Evolutionary conservation across 1,284 basidiomycete species (phyloP).

Genomic region (Golubevia sp.): DNA sequence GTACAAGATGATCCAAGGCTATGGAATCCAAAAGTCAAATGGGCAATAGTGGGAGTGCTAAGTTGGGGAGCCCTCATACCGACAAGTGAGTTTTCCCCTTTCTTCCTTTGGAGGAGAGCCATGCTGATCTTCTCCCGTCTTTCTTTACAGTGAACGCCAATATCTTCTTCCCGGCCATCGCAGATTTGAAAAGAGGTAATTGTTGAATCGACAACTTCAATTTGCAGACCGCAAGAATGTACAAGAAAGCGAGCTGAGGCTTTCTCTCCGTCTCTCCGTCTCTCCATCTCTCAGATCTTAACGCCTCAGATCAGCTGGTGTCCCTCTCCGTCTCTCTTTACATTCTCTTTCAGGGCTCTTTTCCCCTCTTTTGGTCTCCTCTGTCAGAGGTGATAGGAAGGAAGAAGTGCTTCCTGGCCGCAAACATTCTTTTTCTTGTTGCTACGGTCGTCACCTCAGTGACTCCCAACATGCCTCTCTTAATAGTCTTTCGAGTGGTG

Average conservation of each 20-base stretch:
- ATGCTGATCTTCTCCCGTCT: constrained; percentile 9
- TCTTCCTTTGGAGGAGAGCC: too few relatives aligned
- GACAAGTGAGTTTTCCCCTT: too few relatives aligned
- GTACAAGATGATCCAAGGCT: constrained; percentile 20
- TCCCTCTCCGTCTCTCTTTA: constrained; percentile 13
- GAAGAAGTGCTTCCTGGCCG: constrained; percentile 13
- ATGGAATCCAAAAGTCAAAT: constrained; percentile 16
- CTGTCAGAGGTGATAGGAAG: constrained; percentile 20
- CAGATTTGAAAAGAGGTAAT: constrained; percentile 3
- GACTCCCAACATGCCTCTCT: constrained; percentile 2
- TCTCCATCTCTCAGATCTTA: too few relatives aligned
- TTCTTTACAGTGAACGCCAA: background rate
- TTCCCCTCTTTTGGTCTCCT: constrained; percentile 18
- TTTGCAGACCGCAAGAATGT: too few relatives aligned
- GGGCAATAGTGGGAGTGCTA: constrained; percentile 10
- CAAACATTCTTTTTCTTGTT: constrained; percentile 12
- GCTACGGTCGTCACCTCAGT: constrained; percentile 6
- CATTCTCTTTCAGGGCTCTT: constrained; percentile 18
- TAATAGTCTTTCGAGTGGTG: constrained; percentile 13
- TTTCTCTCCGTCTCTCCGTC: too few relatives aligned
- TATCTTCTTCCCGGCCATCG: constrained; percentile 17
- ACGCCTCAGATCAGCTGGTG: constrained; percentile 6
- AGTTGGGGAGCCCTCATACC: constrained; percentile 16
- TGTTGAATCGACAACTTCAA: too few relatives aligned
- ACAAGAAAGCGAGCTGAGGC: too few relatives aligned